Conservation (phyloP, 306 rosid genomes). For the Pyrus bretschneideri region DNA sequence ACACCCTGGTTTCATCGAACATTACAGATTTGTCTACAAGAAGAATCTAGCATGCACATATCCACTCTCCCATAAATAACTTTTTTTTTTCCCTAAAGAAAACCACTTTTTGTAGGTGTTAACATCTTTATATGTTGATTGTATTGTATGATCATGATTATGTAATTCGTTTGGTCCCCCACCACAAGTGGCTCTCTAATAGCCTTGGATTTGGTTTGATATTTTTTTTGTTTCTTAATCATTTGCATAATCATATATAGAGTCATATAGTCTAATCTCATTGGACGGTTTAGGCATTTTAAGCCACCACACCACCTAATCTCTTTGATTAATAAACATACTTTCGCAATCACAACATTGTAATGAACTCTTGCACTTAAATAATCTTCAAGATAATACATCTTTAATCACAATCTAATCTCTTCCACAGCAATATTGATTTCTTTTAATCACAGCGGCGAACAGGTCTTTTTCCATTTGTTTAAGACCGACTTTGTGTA, state of each 20-base stretch:
- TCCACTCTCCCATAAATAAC: too few species aligned
- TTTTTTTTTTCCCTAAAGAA: too few species aligned
- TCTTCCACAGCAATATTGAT: slow-evolving; percentile 17
- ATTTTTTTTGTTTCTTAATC: too few species aligned
- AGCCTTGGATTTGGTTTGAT: slow-evolving; percentile 25
- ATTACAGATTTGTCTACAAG: too few species aligned
- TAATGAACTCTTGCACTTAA: neutral
- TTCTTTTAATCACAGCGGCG: slow-evolving; percentile 2
- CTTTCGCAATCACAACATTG: slow-evolving; percentile 6
- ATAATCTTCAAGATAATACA: slow-evolving; percentile 13
- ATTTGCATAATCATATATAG: too few species aligned
- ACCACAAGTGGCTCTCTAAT: slow-evolving; percentile 23
- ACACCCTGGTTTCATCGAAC: too few species aligned
- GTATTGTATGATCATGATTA: slow-evolving; percentile 2
- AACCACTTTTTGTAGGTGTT: too few species aligned
- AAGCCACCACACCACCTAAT: neutral
- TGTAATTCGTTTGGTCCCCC: slow-evolving; percentile 18
- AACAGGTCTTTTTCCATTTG: slow-evolving; percentile 9
- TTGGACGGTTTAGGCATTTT: neutral
- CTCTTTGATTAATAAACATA: neutral
- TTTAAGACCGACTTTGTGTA: slow-evolving; percentile 37
- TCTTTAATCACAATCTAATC: slow-evolving; percentile 11
- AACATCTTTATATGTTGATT: too few species aligned
- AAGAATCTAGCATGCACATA: too few species aligned
- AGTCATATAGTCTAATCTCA: neutral